Base-by-base conservation (phyloP, 2,329 filamentous ascomycete species). In the Myriosclerotinia curreyana region DNA sequence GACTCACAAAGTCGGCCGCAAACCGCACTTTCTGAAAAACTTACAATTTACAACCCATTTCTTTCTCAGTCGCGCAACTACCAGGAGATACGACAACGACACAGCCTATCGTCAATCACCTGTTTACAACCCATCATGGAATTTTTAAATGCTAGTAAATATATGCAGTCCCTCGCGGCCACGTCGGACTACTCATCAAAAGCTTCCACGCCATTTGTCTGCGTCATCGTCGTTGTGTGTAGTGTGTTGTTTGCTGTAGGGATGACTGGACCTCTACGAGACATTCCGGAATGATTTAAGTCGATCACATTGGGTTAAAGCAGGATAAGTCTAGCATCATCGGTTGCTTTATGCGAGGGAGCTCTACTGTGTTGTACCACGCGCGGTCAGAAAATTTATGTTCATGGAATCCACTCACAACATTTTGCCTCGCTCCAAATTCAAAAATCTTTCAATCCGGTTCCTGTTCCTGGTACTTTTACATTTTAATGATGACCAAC, bases 1-100 rank as follows among this genome's bases (percentile, higher is more conserved):
- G 3, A 1, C 1, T 11, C 6, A 1, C 1, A 22, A 25, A 36
- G 1, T 17, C 0, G n/a, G 34, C 36, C 14, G 15, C 12, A 38
- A 22, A 20, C 15, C 36, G 28, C 14, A 25, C 1, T 11, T 15
- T 28, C 20, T n/a, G n/a, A n/a, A n/a, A n/a, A 0, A 9, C 0
- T 22, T 38, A 1, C 9, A 22, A 11, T 31, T 31, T 31, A 31
- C 28, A 31, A 31, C 2, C 28, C n/a, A n/a, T 25, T 28, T 28
- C 1, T 25, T 28, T 28, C 1, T 17, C 22, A 17, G 22, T 7
- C 12, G 5, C 14, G 8, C n/a, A 12, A 40, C 14, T 25, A 20
- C 25, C 7, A 9, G 14, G 20, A 17, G 8, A 0, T 12, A 25
- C 15, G 0, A 28, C 8, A 51, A 20, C 3, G 3, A 31, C 17